phyloP scores from a whole-genome alignment of 306 rosid genomes.

The Quercus mongolica region DNA sequence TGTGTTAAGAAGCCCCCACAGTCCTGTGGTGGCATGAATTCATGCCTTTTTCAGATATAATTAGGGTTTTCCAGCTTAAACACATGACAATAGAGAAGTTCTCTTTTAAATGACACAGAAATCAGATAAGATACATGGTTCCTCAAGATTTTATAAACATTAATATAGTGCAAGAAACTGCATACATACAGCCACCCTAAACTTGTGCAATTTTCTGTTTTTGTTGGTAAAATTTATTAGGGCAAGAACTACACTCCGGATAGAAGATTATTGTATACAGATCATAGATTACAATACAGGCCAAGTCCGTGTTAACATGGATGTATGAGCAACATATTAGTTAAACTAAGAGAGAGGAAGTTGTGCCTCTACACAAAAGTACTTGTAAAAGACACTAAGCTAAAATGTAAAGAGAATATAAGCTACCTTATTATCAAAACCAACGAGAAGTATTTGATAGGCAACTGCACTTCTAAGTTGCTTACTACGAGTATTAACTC shows the following conservation, averaged over 20 bases:
- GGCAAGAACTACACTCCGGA: neutral
- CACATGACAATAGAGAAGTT: neutral
- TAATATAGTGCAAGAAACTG: neutral
- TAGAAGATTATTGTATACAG: neutral
- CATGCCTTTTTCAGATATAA: neutral
- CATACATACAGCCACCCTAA: neutral
- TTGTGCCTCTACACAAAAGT: no score
- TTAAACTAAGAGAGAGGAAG: neutral
- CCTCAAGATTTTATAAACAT: neutral
- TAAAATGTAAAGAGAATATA: conserved; percentile 18
- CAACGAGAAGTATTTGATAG: conserved; percentile 58
- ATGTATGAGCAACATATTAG: neutral
- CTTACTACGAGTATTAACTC: conserved; percentile 50
- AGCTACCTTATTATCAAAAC: conserved; percentile 52
- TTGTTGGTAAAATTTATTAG: neutral
- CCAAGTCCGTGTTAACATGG: neutral
- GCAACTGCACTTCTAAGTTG: conserved; percentile 70
- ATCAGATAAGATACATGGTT: neutral
- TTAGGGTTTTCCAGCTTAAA: neutral
- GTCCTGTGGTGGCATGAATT: neutral
- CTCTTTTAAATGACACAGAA: neutral
- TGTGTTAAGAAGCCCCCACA: neutral
- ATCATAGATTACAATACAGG: neutral
- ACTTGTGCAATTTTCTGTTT: neutral
- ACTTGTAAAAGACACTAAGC: neutral